Evolutionary conservation across 1,284 basidiomycete species (phyloP), one percentile per base, ranked within the genome.

Genomic region (Xerocomus nothofagi): DNA sequence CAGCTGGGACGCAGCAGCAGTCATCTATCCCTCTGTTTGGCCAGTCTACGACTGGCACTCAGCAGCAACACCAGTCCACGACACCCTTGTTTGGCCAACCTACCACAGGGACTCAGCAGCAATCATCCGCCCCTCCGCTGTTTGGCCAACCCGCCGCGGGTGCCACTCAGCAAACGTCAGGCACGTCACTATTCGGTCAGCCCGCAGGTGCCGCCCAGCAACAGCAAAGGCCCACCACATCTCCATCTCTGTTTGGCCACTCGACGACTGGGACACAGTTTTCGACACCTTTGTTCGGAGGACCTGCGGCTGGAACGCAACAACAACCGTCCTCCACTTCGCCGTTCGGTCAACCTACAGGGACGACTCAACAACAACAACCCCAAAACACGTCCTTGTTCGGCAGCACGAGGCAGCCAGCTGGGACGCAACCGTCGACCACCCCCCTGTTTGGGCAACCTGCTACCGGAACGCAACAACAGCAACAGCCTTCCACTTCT

Each of bases 391-490:
- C 63, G 24, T 57, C 66, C 39, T 55, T 63, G 37, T 61, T 69
- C 12, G 60, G 61, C 11, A 44, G 43, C 39, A 49, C 52, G 12
- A 38, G 50, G 1, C 61, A 62, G 34, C 32, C 51, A 5, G 20
- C 39, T 8, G 49, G 50, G 12, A 40, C 30, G 6, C 59, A 61
- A 29, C 26, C 62, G 38, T 60, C 63, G 36, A 55, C 57, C 18
- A 58, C 65, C 0, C 57, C 68, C 31, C 47, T 73, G 29, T 77
- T 78, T 49, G 72, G 73, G 26, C 66, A 55, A 24, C 68, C 71
- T 20, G 17, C 51, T 3, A 23, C 60, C 10, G 63, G 61, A 18
- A 48, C 38, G 6, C 60, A 57, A 8, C 60, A 57, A 10, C 58
- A 60, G 6, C 65, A 60, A 4, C 65, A 71, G 33, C 59, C 62